phyloP scores from a whole-genome alignment of 169 alveolate genomes.

The Cryptosporidium ubiquitum region DNA sequence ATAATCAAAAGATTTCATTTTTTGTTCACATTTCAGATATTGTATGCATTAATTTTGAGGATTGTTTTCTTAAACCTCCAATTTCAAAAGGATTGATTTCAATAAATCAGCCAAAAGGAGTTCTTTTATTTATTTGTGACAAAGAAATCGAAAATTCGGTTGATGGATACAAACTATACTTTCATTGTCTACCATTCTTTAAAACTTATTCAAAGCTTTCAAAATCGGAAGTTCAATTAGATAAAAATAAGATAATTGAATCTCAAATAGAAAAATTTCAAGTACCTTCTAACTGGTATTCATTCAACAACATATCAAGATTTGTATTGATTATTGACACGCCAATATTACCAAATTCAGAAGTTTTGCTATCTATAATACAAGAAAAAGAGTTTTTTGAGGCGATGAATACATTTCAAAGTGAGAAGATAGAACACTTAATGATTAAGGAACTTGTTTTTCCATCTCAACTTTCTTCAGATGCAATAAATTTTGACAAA shows the following conservation, averaged over 20 bases:
- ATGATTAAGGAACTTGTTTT: constrained; percentile 4
- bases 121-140: constrained; percentile 1
- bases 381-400: neutral
- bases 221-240: neutral
- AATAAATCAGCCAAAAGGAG: neutral
- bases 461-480: neutral
- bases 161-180: neutral
- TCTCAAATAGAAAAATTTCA: neutral
- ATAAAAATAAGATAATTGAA: neutral
- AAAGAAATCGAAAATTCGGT: neutral
- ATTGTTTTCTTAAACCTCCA: neutral
- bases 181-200: constrained; percentile 43
- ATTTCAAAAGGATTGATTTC: neutral
- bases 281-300: constrained; percentile 49
- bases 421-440: neutral
- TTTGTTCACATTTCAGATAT: constrained; percentile 31
- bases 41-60: constrained; percentile 13
- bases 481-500: neutral
- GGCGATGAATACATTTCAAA: neutral
- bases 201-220: constrained; percentile 1
- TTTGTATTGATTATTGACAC: neutral
- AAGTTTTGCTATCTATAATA: constrained; percentile 2
- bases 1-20: neutral
- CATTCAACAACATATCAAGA: neutral
- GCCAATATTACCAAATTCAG: neutral